A percentile compares a stretch with the other conserved stretches of the same genome.
These are phyloP conservation scores for Exserohilum turcica DNA, from an alignment of 2,329 filamentous ascomycete species.

Conservation along the genomic window DNA sequence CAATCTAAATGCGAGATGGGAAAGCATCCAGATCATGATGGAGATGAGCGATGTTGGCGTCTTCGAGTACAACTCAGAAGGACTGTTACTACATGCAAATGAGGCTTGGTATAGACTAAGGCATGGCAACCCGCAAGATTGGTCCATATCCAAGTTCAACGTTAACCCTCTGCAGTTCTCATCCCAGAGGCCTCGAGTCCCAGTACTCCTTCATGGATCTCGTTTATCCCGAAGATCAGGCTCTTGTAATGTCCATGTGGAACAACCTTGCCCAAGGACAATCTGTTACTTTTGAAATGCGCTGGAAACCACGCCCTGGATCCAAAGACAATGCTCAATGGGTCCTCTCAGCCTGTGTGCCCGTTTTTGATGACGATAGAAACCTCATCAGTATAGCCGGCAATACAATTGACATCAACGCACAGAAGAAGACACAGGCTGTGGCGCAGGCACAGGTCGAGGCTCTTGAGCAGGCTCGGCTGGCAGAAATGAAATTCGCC, in stretches of 20 bases:
- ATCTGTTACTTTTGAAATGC: slow-evolving; percentile 43
- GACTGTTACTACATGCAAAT: slow-evolving; percentile 37
- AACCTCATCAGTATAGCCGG: slow-evolving; percentile 37
- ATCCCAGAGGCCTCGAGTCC: slow-evolving; percentile 21
- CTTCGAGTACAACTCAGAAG: slow-evolving; percentile 36
- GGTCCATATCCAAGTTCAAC: not conserved
- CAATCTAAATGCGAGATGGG: slow-evolving; percentile 31
- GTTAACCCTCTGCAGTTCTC: slow-evolving; percentile 21
- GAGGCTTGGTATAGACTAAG: slow-evolving; percentile 38
- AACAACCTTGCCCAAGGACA: slow-evolving; percentile 33
- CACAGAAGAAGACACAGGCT: slow-evolving; percentile 37
- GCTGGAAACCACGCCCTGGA: slow-evolving; percentile 34
- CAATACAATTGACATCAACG: slow-evolving; percentile 41
- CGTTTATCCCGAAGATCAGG: slow-evolving; percentile 33
- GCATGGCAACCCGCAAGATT: slow-evolving; percentile 2
- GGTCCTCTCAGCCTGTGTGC: slow-evolving; percentile 39
- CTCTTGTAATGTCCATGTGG: slow-evolving; percentile 38
- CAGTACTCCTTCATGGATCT: slow-evolving; percentile 42
- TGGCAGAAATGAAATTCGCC: slow-evolving; percentile 35
- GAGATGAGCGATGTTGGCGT: slow-evolving; percentile 45
- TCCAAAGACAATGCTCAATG: slow-evolving; percentile 27
- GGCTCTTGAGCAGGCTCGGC: slow-evolving; percentile 31
- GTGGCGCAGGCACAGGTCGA: slow-evolving; percentile 28
- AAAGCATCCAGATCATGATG: slow-evolving; percentile 40
- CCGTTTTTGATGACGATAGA: slow-evolving; percentile 35